Evolutionary conservation across 495 filamentous ascomycete species (phyloP).

Genomic region (Penicillium tannophilum): DNA sequence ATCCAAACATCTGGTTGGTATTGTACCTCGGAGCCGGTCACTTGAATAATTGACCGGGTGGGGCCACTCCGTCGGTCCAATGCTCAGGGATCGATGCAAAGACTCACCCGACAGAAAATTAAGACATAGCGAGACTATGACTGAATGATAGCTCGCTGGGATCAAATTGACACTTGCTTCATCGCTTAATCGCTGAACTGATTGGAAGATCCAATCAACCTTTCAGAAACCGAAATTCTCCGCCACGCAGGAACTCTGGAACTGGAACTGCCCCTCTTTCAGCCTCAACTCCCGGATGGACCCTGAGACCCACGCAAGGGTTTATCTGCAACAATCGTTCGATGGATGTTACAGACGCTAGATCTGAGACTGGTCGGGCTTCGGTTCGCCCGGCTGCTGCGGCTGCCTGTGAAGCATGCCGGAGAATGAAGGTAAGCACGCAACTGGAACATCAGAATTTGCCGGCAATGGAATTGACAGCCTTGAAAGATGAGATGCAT

Average conservation of each 20-base stretch:
- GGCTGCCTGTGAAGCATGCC: slow-evolving; percentile 20
- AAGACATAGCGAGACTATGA: background rate
- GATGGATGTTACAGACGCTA: background rate
- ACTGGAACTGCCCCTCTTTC: background rate
- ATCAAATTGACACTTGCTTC: background rate
- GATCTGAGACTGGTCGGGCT: background rate
- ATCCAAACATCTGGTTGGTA: background rate
- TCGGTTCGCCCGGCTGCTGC: background rate
- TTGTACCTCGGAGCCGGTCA: slow-evolving; percentile 5
- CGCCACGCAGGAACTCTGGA: background rate
- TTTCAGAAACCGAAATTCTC: background rate
- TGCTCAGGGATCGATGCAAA: background rate
- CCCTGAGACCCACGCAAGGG: background rate
- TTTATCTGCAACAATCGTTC: background rate
- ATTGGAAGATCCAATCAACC: background rate
- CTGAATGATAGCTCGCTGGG: background rate
- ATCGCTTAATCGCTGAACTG: background rate
- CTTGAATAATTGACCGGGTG: slow-evolving; percentile 23
- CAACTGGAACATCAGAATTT: background rate
- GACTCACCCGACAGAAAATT: background rate
- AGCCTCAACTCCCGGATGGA: background rate
- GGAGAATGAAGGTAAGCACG: slow-evolving; percentile 17
- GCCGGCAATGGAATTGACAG: background rate
- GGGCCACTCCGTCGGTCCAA: slow-evolving; percentile 9
- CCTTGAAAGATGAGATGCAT: slow-evolving; percentile 27